A percentile compares a stretch with the other conserved stretches of the same genome.
Evolutionary conservation across 1,139 yeast species (phyloP).

Genomic region (Protomyces lactucae-debilis): DNA sequence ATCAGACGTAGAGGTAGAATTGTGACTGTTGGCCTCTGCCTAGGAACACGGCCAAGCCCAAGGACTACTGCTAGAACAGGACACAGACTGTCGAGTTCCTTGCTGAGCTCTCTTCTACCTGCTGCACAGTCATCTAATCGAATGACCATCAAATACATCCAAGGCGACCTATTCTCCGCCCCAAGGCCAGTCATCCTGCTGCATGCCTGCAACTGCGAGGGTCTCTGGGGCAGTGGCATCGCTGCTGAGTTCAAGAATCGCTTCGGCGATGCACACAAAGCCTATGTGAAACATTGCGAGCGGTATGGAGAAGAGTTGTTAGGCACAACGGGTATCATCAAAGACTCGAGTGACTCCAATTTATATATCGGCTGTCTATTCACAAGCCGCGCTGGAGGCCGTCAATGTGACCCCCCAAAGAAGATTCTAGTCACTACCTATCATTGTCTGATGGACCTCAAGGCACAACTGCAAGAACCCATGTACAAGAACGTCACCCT

Average conservation of each 20-base stretch:
- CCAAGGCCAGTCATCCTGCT: not conserved
- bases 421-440: not conserved
- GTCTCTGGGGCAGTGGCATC: constrained; percentile 18
- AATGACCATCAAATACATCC: constrained; percentile 6
- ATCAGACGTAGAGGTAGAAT: too few species aligned
- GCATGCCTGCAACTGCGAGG: constrained; percentile 20
- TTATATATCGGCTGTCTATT: constrained; percentile 14
- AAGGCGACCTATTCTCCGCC: constrained; percentile 6
- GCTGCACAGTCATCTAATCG: too few species aligned
- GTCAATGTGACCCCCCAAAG: not conserved
- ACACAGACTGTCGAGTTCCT: too few species aligned
- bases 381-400: constrained; percentile 11
- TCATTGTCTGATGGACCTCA: not conserved
- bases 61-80: too few species aligned
- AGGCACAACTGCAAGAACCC: constrained; percentile 1
- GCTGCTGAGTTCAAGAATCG: not conserved
- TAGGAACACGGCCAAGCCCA: too few species aligned
- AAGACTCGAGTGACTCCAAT: not conserved
- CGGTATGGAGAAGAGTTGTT: not conserved
- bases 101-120: too few species aligned
- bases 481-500: not conserved
- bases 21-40: too few species aligned
- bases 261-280: constrained; percentile 1
- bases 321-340: constrained; percentile 8
- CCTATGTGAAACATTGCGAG: not conserved